Conservation (phyloP, 192 early-diverging fungal species). For the Mortierella hygrophila region DNA sequence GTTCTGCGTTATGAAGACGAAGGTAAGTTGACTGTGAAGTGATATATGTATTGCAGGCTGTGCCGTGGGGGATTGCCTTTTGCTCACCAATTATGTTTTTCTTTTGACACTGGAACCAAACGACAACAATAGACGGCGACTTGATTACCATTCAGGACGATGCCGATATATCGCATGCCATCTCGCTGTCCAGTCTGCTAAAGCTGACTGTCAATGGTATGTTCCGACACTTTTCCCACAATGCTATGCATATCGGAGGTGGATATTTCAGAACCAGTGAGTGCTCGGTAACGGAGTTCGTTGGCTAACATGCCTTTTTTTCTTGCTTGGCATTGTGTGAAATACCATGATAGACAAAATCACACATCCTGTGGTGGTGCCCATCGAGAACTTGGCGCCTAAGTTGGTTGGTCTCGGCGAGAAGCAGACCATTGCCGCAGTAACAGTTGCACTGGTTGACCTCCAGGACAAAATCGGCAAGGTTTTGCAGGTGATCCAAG, state of each 20-base stretch:
- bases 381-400: constrained; percentile 22
- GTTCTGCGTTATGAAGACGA: constrained; percentile 61
- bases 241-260: neutral
- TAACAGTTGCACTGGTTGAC: constrained; percentile 28
- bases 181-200: constrained; percentile 58
- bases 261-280: neutral
- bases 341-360: constrained; percentile 22
- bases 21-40: constrained; percentile 35
- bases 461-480: constrained; percentile 39
- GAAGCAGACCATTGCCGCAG: constrained; percentile 40
- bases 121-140: constrained; percentile 57
- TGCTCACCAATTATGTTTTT: neutral
- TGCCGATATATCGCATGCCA: constrained; percentile 63
- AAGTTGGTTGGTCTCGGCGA: constrained; percentile 28
- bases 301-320: neutral
- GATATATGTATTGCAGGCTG: neutral
- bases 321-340: neutral
- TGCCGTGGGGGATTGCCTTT: neutral
- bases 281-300: neutral
- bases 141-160: constrained; percentile 65
- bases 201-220: constrained; percentile 62
- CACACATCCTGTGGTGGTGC: constrained; percentile 27
- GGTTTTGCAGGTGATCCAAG: constrained; percentile 28
- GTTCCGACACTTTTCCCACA: neutral
- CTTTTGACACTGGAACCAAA: neutral